phyloP scores from a whole-genome alignment of 805 yeast genomes.

The Cyberlindnera xylosilytica region DNA sequence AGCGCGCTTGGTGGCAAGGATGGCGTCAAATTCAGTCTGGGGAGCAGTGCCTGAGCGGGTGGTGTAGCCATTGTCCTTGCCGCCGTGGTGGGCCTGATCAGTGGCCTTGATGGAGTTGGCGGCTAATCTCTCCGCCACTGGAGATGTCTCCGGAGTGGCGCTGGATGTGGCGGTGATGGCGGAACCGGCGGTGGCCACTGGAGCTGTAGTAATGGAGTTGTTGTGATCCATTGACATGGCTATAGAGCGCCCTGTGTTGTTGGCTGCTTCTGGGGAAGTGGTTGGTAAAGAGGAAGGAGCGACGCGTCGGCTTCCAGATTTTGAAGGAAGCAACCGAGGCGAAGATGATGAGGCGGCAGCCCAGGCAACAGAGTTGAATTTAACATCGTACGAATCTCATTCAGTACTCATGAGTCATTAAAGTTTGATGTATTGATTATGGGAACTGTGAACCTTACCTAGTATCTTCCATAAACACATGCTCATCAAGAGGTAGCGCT shows the following conservation, averaged over 20 bases:
- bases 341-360: no score
- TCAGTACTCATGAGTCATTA: no score
- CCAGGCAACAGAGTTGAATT: no score
- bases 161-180: slow-evolving; percentile 4
- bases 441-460: no score
- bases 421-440: no score
- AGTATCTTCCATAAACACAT: no score
- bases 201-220: slow-evolving; percentile 2
- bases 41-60: no score
- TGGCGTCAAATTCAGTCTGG: slow-evolving; percentile 1
- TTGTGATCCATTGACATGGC: slow-evolving; percentile 1
- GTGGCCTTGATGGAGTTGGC: not conserved
- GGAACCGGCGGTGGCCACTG: not conserved
- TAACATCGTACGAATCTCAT: no score
- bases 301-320: not conserved
- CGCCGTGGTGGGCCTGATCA: no score
- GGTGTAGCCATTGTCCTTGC: no score
- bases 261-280: not conserved
- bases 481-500: no score
- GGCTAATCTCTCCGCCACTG: slow-evolving; percentile 8
- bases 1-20: not conserved
- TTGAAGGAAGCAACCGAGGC: no score
- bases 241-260: not conserved
- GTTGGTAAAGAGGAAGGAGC: not conserved
- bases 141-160: slow-evolving; percentile 8